These are phyloP conservation scores for Thozetella sp. DNA, from an alignment of 495 filamentous ascomycete species.

Conservation along the genomic window DNA sequence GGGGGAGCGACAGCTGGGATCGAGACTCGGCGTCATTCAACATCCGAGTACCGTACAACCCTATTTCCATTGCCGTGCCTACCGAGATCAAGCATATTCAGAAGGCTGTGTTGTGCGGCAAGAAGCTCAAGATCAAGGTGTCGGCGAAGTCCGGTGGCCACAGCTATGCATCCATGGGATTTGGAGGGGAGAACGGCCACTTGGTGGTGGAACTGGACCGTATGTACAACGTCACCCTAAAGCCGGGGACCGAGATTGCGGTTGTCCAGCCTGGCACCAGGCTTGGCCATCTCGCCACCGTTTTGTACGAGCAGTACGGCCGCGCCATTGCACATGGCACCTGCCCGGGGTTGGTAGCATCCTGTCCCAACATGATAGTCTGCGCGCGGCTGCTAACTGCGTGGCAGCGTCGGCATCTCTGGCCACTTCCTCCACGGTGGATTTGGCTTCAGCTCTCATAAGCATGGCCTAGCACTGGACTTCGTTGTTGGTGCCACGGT, in stretches of 20 bases:
- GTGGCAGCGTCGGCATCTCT: constrained; percentile 56
- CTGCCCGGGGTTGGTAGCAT: constrained; percentile 52
- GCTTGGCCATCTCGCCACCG: constrained; percentile 59
- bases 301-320: constrained; percentile 49
- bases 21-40: constrained; percentile 53
- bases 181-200: constrained; percentile 47
- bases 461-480: constrained; percentile 68
- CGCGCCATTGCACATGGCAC: constrained; percentile 67
- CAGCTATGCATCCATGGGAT: constrained; percentile 63
- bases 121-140: constrained; percentile 47
- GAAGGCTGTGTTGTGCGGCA: constrained; percentile 50
- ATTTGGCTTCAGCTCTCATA: constrained; percentile 60
- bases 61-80: constrained; percentile 59
- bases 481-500: constrained; percentile 60
- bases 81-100: constrained; percentile 47
- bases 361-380: constrained; percentile 59
- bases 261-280: constrained; percentile 58
- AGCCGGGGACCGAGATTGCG: constrained; percentile 43
- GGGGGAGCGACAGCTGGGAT: constrained; percentile 23
- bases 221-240: constrained; percentile 27
- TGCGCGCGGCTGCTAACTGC: constrained; percentile 44
- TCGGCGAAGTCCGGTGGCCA: constrained; percentile 70
- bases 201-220: constrained; percentile 53
- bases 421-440: constrained; percentile 75
- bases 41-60: constrained; percentile 53